A percentile compares a stretch with the other conserved stretches of the same genome.
phyloP scores from a whole-genome alignment of 1,284 basidiomycete species.

The Rhodotorula sp. region DNA sequence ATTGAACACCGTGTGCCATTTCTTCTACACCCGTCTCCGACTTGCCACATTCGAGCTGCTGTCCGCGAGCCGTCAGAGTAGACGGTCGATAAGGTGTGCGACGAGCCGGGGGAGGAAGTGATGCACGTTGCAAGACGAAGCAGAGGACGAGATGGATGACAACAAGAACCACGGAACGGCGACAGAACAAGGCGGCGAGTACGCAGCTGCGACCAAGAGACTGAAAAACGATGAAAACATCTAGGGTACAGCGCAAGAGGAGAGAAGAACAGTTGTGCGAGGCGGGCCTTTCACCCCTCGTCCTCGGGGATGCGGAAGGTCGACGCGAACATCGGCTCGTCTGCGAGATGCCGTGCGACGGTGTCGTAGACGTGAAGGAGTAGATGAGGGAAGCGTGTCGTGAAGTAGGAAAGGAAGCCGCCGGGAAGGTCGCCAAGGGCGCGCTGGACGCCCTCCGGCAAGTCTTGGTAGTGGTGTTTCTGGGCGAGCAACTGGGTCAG shows the following conservation, averaged over 20 bases:
- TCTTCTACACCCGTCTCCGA: too few relatives aligned
- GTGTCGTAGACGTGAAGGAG: conserved; percentile 90
- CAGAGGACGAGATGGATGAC: too few relatives aligned
- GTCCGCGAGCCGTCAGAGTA: too few relatives aligned
- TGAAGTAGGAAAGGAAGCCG: conserved; percentile 91
- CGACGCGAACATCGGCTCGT: conserved; percentile 42
- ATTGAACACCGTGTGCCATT: too few relatives aligned
- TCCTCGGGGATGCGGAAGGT: conserved; percentile 41
- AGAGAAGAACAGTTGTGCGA: background rate
- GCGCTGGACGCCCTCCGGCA: conserved; percentile 82
- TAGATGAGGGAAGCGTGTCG: conserved; percentile 79
- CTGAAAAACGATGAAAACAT: too few relatives aligned
- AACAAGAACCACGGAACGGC: too few relatives aligned
- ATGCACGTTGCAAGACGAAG: too few relatives aligned
- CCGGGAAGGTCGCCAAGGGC: conserved; percentile 85
- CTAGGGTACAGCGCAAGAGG: background rate
- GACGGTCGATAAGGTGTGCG: too few relatives aligned
- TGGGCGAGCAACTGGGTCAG: conserved; percentile 47
- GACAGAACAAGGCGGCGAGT: too few relatives aligned
- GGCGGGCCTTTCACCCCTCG: conserved; percentile 5
- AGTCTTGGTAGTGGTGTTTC: conserved; percentile 98
- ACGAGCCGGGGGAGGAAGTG: too few relatives aligned
- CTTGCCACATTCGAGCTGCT: too few relatives aligned
- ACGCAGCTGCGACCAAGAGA: too few relatives aligned
- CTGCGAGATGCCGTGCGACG: conserved; percentile 54